Percentiles rank a stretch among this genome's conserved stretches.
Evolutionary conservation across 140 eudicot genomes (phyloP).

Genomic region (Senecio squalidus): DNA sequence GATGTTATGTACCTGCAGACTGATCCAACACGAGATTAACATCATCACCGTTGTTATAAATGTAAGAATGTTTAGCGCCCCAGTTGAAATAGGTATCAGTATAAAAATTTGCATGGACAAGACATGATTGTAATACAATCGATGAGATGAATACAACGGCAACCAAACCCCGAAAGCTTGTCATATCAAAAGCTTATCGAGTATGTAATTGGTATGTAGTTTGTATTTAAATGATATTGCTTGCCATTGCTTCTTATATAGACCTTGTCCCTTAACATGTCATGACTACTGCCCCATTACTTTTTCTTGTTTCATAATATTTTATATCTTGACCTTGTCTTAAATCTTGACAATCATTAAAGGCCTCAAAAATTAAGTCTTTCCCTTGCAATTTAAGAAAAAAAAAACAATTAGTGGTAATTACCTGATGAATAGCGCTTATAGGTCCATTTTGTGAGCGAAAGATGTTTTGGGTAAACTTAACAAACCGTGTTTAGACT

Average conservation of each 20-base stretch:
- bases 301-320: background rate
- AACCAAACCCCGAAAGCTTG: slow-evolving; percentile 24
- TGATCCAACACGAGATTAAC: slow-evolving; percentile 45
- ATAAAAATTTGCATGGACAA: slow-evolving; percentile 33
- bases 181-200: slow-evolving; percentile 17
- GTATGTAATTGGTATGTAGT: background rate
- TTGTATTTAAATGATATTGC: slow-evolving; percentile 16
- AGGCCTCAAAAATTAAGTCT: slow-evolving; percentile 2
- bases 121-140: slow-evolving; percentile 28
- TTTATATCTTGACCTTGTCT: slow-evolving; percentile 18
- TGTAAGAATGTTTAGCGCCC: slow-evolving; percentile 47
- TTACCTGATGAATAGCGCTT: too few species aligned
- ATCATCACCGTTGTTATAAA: slow-evolving; percentile 35
- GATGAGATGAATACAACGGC: slow-evolving; percentile 30
- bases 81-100: slow-evolving; percentile 45
- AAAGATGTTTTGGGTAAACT: too few species aligned
- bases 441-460: too few species aligned
- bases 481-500: too few species aligned
- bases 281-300: slow-evolving; percentile 15
- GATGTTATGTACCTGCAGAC: slow-evolving; percentile 41
- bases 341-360: slow-evolving; percentile 20
- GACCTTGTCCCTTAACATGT: slow-evolving; percentile 8
- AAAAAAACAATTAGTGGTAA: background rate
- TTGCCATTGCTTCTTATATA: slow-evolving; percentile 24
- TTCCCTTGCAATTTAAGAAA: background rate